Base-by-base conservation (phyloP, 305 asterid genomes). In the Ilex paraguariensis region DNA sequence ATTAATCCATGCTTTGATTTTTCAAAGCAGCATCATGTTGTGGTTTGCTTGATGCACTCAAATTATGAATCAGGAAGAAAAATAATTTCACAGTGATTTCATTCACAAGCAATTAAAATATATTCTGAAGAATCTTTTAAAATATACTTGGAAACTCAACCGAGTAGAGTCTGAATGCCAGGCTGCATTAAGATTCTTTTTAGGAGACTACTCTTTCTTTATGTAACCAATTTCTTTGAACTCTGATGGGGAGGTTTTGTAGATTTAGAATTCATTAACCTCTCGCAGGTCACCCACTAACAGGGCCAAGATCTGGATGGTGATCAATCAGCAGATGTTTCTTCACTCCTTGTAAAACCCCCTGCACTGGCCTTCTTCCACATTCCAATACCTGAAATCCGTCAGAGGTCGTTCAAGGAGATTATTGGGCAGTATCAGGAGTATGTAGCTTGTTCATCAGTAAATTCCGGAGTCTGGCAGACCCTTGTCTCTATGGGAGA, bases 371-470 rank as follows among this genome's bases (percentile, higher is more conserved):
- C 84, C 51, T 92, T 92, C 84, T 92, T 92, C 77, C 98, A 91
- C 84, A 92, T 92, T 63, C 98, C 97, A 7, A 87, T 92, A 55
- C 98, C 98, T 46, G 98, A 92, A 84, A 63, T 92, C 32, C 84
- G 70, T 63, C 80, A 77, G 67, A 95, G 88, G 14, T 93, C 96
- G 31, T 42, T 89, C 62, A 58, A 70, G 72, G 83, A 75, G 44
- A 32, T 83, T 12, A 76, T 89, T 61, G 98, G 98, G 40, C 61
- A 64, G 0, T 78, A 85, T 63, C 74, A 59, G 31, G 97, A 92
- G 69, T 63, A 85, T 42, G 64, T 76, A 30, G 96, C 98, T 5
- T 87, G 96, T 68, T 92, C 98, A 33, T 33, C 66, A 0, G 88
- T 89, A 45, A 70, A 87, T 73, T 79, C 95, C 0, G 88, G 93